Percentiles rank a stretch among this genome's conserved stretches.
Conservation (phyloP, 495 filamentous ascomycete genomes). For the Podospora tetraspora region DNA sequence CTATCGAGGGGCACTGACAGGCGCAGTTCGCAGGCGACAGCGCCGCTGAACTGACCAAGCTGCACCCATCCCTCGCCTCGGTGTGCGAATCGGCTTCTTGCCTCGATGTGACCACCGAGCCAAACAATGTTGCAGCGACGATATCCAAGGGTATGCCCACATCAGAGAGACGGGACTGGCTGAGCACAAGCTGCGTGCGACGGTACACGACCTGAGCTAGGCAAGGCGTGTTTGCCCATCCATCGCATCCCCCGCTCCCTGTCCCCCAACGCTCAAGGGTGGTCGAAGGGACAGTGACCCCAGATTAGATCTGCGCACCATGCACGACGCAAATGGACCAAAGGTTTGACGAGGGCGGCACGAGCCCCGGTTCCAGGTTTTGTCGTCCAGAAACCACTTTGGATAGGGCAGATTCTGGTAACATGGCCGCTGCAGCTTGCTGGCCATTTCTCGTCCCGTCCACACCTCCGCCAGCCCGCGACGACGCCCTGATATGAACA, state of each 20-base stretch:
- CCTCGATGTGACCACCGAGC: neutral
- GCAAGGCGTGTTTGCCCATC: neutral
- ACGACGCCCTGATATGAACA: neutral
- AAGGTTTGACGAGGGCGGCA: neutral
- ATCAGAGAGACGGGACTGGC: neutral
- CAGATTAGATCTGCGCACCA: neutral
- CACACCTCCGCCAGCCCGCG: neutral
- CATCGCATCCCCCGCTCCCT: neutral
- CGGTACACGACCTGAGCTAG: neutral
- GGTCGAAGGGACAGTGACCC: neutral
- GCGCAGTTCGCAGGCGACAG: neutral
- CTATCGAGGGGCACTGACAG: neutral
- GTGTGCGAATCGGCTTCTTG: neutral
- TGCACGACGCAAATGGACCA: neutral
- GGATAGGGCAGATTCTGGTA: neutral
- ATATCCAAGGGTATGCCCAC: no score
- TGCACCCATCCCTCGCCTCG: neutral
- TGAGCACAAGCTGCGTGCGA: neutral
- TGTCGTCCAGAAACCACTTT: neutral
- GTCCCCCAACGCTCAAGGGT: no score
- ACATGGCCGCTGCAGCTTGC: neutral
- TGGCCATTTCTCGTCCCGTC: neutral
- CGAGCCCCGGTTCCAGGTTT: neutral
- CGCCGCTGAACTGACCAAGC: no score
- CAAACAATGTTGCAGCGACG: neutral